Conservation (phyloP, 495 filamentous ascomycete genomes). For the Aspergillus panamensis region DNA sequence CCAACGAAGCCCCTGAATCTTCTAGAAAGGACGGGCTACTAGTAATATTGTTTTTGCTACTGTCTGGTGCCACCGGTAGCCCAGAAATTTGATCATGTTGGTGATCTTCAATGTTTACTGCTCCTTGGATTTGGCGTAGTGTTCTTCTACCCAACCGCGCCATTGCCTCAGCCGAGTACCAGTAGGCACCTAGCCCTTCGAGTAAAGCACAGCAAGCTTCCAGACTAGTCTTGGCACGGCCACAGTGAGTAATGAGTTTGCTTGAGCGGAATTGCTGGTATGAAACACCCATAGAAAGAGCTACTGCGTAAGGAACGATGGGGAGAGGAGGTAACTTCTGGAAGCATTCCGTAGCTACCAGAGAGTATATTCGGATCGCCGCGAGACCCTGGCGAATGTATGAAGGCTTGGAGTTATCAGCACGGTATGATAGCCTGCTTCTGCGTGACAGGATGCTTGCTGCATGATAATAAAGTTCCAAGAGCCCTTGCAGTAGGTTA, state of each 20-base stretch:
- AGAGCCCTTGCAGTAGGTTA: conserved; percentile 41
- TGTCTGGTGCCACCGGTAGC: background rate
- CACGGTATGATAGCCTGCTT: conserved; percentile 35
- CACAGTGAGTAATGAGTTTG: conserved; percentile 58
- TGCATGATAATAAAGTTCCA: conserved; percentile 69
- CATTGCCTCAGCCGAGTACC: conserved; percentile 62
- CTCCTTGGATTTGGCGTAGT: conserved; percentile 30
- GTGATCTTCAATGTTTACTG: background rate
- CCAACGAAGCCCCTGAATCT: background rate
- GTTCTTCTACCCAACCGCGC: conserved; percentile 51
- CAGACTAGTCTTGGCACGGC: conserved; percentile 58
- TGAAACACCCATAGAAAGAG: conserved; percentile 63
- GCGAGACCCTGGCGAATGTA: conserved; percentile 61
- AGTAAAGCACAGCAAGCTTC: conserved; percentile 55
- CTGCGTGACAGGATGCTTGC: conserved; percentile 60
- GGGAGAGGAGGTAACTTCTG: conserved; percentile 56
- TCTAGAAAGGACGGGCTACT: background rate
- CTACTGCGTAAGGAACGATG: conserved; percentile 64
- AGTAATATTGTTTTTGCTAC: background rate
- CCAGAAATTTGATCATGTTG: background rate
- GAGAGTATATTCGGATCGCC: conserved; percentile 60
- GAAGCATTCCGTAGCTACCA: conserved; percentile 52
- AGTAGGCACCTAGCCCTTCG: conserved; percentile 52
- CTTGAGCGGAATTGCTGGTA: conserved; percentile 70
- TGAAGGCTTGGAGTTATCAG: conserved; percentile 42